Evolutionary conservation across 371 early-diverging fungal genomes (phyloP).

Genomic region (Mucor plumbeus): DNA sequence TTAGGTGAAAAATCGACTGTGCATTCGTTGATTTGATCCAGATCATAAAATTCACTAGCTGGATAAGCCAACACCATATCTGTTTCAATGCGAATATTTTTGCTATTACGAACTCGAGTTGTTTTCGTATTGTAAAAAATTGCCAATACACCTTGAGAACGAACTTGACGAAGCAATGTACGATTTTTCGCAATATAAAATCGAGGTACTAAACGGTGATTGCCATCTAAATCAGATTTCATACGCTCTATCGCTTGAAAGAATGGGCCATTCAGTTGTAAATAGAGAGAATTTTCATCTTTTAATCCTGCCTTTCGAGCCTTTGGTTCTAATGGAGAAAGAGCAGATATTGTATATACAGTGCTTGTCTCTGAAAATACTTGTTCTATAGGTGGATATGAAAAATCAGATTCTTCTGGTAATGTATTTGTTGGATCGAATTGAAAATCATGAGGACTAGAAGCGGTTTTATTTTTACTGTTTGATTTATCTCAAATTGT

Average conservation of each 20-base stretch:
- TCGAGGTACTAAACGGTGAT: conserved; percentile 40
- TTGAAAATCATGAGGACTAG: conserved; percentile 31
- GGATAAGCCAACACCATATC: conserved; percentile 51
- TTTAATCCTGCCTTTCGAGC: conserved; percentile 35
- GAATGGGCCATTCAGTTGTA: conserved; percentile 50
- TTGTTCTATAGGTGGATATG: conserved; percentile 36
- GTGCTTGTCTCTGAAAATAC: conserved; percentile 39
- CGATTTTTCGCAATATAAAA: conserved; percentile 56
- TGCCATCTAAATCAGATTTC: conserved; percentile 32
- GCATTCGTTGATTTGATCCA: conserved; percentile 47
- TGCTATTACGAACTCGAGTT: conserved; percentile 29
- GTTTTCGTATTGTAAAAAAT: conserved; percentile 45
- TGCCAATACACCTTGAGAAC: conserved; percentile 43
- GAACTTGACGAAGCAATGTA: conserved; percentile 42
- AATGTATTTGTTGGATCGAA: conserved; percentile 34
- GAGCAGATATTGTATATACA: conserved; percentile 49
- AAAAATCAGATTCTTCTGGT: conserved; percentile 40
- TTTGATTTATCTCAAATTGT: too few relatives aligned
- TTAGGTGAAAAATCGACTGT: conserved; percentile 50
- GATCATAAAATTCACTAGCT: conserved; percentile 42
- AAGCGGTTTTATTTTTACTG: conserved; percentile 25
- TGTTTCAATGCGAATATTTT: conserved; percentile 38
- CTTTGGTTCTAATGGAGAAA: conserved; percentile 46
- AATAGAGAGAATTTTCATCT: conserved; percentile 39
- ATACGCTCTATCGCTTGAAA: conserved; percentile 48